A percentile compares a stretch with the other conserved stretches of the same genome.
phyloP scores from a whole-genome alignment of 129 eudicot species.

The Flaveria linearis region DNA sequence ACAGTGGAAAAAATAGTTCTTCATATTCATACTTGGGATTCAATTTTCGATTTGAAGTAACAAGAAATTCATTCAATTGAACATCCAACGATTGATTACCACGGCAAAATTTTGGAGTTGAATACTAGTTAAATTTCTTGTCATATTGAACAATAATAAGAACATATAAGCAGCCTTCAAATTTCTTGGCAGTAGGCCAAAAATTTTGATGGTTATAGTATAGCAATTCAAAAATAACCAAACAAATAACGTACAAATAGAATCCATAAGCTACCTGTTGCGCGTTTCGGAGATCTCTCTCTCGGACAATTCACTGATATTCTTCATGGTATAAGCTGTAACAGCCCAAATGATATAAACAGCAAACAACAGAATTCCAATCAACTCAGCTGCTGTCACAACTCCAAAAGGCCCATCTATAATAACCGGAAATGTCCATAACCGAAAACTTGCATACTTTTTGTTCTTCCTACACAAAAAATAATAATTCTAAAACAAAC shows the following conservation, averaged over 20 bases:
- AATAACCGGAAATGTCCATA: constrained; percentile 90
- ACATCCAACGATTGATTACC: too few species aligned
- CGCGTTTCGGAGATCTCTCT: constrained; percentile 30
- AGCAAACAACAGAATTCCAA: constrained; percentile 62
- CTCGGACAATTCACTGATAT: constrained; percentile 30
- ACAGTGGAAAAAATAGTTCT: too few species aligned
- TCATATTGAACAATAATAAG: too few species aligned
- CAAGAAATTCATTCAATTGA: too few species aligned
- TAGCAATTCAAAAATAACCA: too few species aligned
- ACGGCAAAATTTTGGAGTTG: too few species aligned
- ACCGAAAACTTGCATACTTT: constrained; percentile 56
- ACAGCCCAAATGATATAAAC: constrained; percentile 65
- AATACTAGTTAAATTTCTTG: neutral
- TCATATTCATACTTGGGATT: too few species aligned
- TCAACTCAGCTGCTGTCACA: constrained; percentile 85
- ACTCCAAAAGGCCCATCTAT: constrained; percentile 92
- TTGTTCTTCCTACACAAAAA: constrained; percentile 44
- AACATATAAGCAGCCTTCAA: too few species aligned
- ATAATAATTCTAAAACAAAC: neutral
- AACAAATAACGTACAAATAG: neutral
- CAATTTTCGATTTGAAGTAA: too few species aligned
- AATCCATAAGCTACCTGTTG: constrained; percentile 34
- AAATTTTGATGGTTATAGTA: too few species aligned
- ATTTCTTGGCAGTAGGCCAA: too few species aligned
- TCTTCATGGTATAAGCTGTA: constrained; percentile 38